Base-by-base conservation (phyloP, 805 yeast species). In the Suhomyces canberraensis region DNA sequence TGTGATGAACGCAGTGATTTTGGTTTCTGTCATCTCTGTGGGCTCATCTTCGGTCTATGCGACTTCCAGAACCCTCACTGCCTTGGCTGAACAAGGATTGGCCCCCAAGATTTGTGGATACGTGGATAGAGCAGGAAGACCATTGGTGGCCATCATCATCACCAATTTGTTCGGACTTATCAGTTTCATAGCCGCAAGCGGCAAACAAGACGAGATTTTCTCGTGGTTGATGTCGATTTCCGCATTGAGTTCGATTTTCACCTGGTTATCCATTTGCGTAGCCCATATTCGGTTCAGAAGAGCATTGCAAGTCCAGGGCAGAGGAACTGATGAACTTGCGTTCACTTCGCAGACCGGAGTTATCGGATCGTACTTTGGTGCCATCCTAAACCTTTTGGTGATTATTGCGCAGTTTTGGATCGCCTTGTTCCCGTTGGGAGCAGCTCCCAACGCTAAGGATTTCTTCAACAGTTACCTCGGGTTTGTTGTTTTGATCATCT, bases 21-120 rank as follows among this genome's bases (percentile, higher is more conserved):
- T 83, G 49, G 64, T 81, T 36, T 75, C 89, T 4, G 81, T 80
- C 16, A 54, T 81, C 33, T 81, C 88, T 9, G 89, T 82, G 31
- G 87, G 84, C 40, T 82, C 83, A 52, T 75, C 87, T 6, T 72
- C 83, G n/a, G 81, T 83, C 7, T 83, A 74, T 47, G 84, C 80
- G 4, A 71, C 80, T 42, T 80, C 88, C 4, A 77, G 90, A 65
- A 75, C 84, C 16, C 56, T 83, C 46, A 72, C 76, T 16, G 75
- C 85, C 7, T 61, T 83, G 45, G 78, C 83, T 11, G 81, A 73
- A 26, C 79, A 76, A 52, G 84, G 84, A 8, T 72, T 72, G 52
- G 76, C 81, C 33, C 87, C 88, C 36, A 61, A 65, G 47, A 56
- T 73, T 39, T 67, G 78, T 33, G 76, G 74, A 3, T 81, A 79